These are phyloP conservation scores for Alternaria hordeiaustralica DNA, from an alignment of 2,329 filamentous ascomycete genomes.

Conservation along the genomic window DNA sequence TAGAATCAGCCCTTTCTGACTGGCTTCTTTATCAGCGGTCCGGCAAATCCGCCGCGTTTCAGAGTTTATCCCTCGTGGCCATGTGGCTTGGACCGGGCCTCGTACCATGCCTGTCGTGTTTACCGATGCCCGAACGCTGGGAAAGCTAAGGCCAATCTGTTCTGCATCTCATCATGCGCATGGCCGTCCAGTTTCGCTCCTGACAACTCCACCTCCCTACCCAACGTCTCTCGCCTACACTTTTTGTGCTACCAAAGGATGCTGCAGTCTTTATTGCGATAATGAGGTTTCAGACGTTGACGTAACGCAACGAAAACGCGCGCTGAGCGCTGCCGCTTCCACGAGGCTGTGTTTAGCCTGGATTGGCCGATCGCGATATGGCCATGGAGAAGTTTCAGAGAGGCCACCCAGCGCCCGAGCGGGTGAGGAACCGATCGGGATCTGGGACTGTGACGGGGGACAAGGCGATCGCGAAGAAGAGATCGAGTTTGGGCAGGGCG, in stretches of 20 bases:
- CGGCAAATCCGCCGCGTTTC: conserved; percentile 7
- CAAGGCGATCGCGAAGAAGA: conserved; percentile 34
- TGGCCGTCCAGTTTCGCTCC: conserved; percentile 2
- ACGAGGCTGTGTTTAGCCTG: conserved; percentile 6
- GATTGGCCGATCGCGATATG: conserved; percentile 14
- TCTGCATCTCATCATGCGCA: conserved; percentile 11
- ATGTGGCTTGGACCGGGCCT: conserved; percentile 6
- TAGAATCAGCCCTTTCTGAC: background rate
- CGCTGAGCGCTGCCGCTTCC: conserved; percentile 11
- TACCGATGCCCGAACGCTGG: conserved; percentile 8
- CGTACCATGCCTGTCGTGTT: conserved; percentile 7
- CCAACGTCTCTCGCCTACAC: background rate
- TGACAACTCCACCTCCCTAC: conserved; percentile 3
- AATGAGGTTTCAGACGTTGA: conserved; percentile 13
- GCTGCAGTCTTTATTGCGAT: conserved; percentile 9
- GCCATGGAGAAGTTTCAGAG: conserved; percentile 35
- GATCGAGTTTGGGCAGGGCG: conserved; percentile 39
- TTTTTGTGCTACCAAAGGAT: conserved; percentile 12
- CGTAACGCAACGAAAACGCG: conserved; percentile 20
- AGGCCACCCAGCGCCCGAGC: conserved; percentile 25
- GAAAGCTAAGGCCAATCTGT: conserved; percentile 10
- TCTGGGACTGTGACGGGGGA: conserved; percentile 18
- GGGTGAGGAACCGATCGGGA: conserved; percentile 20
- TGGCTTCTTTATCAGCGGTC: conserved; percentile 2
- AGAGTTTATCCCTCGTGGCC: conserved; percentile 5